Evolutionary conservation across 2,329 filamentous ascomycete genomes (phyloP).

Genomic region (Tolypocladium inflatum): DNA sequence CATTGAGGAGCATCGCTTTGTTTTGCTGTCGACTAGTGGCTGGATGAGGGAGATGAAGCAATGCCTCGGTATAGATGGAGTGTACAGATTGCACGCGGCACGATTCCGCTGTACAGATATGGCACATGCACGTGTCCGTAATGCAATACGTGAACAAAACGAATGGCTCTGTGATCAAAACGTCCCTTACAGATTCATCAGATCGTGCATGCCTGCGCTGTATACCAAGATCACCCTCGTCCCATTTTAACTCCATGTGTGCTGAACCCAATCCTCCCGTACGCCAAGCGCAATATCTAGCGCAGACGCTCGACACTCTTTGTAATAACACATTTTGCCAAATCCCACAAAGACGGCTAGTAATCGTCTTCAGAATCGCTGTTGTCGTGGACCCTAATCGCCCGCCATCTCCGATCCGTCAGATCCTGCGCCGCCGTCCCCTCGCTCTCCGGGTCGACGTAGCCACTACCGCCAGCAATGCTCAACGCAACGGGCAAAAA

Average conservation of each 20-base stretch:
- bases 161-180: background rate
- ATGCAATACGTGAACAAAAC: background rate
- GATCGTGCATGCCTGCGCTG: background rate
- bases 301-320: background rate
- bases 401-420: constrained; percentile 66
- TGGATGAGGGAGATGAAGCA: background rate
- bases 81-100: background rate
- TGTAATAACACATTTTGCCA: too few relatives aligned
- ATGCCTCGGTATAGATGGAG: background rate
- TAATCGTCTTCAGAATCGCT: constrained; percentile 67
- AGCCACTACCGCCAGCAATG: constrained; percentile 76
- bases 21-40: background rate
- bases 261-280: background rate
- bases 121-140: background rate
- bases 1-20: background rate
- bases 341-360: constrained; percentile 12
- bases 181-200: background rate
- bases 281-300: background rate
- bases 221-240: background rate
- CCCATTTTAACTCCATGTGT: background rate
- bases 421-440: constrained; percentile 87
- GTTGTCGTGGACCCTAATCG: constrained; percentile 63
- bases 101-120: too few relatives aligned
- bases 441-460: constrained; percentile 77
- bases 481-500: constrained; percentile 87